Conservation (phyloP, 768 basidiomycete species). For the Pleurotus cornucopiae region DNA sequence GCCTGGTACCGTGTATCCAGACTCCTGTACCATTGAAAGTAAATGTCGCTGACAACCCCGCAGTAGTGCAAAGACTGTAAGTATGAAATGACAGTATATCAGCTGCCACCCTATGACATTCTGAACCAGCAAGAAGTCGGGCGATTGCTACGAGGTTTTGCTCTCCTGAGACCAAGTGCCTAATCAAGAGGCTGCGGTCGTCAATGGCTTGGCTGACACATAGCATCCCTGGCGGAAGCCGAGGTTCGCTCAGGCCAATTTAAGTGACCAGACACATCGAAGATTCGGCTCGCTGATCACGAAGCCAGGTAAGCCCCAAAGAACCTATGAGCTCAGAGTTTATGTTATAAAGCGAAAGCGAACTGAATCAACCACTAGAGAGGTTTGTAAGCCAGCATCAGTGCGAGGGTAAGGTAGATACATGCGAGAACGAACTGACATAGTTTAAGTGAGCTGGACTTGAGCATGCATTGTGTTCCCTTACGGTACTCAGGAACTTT, state of each 20-base stretch:
- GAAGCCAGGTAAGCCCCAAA: slow-evolving; percentile 23
- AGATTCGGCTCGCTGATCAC: slow-evolving; percentile 26
- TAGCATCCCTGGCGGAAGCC: neutral
- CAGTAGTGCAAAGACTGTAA: neutral
- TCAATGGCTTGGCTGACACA: slow-evolving; percentile 4
- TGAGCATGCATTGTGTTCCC: neutral
- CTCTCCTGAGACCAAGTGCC: neutral
- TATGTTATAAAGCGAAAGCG: slow-evolving; percentile 23
- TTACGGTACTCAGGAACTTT: slow-evolving; percentile 24
- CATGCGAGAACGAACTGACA: slow-evolving; percentile 30
- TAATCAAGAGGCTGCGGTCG: slow-evolving; percentile 2
- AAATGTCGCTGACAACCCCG: neutral
- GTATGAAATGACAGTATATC: too few species aligned
- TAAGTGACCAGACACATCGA: neutral
- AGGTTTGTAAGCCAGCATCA: neutral
- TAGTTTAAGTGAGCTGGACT: slow-evolving; percentile 24
- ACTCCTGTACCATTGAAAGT: slow-evolving; percentile 9
- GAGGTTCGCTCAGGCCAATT: slow-evolving; percentile 14
- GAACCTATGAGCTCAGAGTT: slow-evolving; percentile 22
- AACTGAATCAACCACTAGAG: slow-evolving; percentile 19
- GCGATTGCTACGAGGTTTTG: neutral
- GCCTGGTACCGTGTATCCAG: slow-evolving; percentile 1
- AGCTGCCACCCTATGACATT: too few species aligned
- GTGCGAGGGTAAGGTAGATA: neutral
- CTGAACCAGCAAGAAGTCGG: too few species aligned